Evolutionary conservation across 257 asterid genomes (phyloP).

Genomic region (Craterostigma plantagineum): DNA sequence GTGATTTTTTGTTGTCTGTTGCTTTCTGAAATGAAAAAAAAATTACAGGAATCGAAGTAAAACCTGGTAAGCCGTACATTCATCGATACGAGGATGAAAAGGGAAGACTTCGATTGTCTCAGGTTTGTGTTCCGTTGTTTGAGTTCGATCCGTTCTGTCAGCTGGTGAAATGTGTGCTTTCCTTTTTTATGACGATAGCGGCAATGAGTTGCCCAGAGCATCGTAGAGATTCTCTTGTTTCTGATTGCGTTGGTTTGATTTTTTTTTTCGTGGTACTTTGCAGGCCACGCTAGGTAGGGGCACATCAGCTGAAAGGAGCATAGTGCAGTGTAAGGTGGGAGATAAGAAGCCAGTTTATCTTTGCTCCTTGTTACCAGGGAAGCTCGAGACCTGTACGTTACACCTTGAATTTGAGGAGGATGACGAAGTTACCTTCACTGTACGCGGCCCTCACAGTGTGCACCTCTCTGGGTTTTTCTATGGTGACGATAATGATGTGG

Average conservation of each 20-base stretch:
- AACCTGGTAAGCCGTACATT: slow-evolving; percentile 46
- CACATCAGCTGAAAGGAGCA: slow-evolving; percentile 37
- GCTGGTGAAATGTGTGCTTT: not conserved
- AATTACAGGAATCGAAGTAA: slow-evolving; percentile 65
- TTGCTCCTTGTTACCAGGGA: slow-evolving; percentile 63
- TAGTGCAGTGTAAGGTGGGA: slow-evolving; percentile 70
- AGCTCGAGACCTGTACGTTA: slow-evolving; percentile 51
- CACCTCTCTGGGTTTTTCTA: slow-evolving; percentile 88
- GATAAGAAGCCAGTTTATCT: slow-evolving; percentile 54
- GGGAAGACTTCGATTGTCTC: slow-evolving; percentile 77
- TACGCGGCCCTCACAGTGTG: slow-evolving; percentile 53
- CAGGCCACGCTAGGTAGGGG: slow-evolving; percentile 79
- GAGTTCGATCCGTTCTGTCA: not conserved
- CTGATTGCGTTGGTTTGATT: slow-evolving; percentile 1
- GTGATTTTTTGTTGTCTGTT: not conserved
- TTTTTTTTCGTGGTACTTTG: slow-evolving; percentile 6
- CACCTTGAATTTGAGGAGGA: slow-evolving; percentile 86
- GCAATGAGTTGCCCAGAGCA: not conserved
- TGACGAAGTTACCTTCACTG: slow-evolving; percentile 53
- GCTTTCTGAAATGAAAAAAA: not conserved
- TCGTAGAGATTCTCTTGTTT: slow-evolving; percentile 2
- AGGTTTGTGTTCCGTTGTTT: slow-evolving; percentile 25
- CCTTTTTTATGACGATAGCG: not conserved
- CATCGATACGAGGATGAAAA: slow-evolving; percentile 22
- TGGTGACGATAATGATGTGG: slow-evolving; percentile 30